A percentile compares a stretch with the other conserved stretches of the same genome.
Evolutionary conservation across 1,284 basidiomycete species (phyloP).

Genomic region (Heliocybe sulcata): DNA sequence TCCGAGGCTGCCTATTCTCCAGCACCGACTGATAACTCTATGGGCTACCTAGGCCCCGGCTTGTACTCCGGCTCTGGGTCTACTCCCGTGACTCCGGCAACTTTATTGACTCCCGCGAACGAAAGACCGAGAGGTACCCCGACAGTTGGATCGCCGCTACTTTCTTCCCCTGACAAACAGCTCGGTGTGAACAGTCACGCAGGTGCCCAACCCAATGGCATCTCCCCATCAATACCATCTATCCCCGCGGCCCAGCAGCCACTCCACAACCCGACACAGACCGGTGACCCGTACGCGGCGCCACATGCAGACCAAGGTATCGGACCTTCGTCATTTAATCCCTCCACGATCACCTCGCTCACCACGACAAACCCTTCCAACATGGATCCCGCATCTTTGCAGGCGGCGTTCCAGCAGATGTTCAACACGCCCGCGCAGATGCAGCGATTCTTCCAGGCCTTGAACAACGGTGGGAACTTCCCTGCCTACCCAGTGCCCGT

Average conservation of each 20-base stretch:
- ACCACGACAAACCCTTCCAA: slow-evolving; percentile 9
- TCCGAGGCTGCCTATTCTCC: slow-evolving; percentile 19
- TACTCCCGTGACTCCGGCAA: background rate
- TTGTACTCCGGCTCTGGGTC: background rate
- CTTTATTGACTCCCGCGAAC: background rate
- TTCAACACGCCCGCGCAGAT: slow-evolving; percentile 61
- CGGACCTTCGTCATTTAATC: background rate
- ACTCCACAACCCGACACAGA: background rate
- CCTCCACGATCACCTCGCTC: slow-evolving; percentile 15
- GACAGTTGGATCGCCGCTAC: background rate
- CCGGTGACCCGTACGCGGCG: background rate
- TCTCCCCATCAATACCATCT: no score
- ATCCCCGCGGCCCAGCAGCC: background rate
- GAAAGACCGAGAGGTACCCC: background rate
- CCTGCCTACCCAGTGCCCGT: slow-evolving; percentile 7
- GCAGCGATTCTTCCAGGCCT: slow-evolving; percentile 60
- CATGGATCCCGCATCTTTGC: slow-evolving; percentile 41
- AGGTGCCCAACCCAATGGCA: background rate
- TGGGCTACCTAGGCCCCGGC: slow-evolving; percentile 6
- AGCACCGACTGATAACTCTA: slow-evolving; percentile 14
- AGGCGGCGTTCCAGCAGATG: slow-evolving; percentile 51
- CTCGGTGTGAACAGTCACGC: background rate
- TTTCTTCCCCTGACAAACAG: background rate
- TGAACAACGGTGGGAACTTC: slow-evolving; percentile 31
- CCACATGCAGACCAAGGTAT: slow-evolving; percentile 2